phyloP scores from a whole-genome alignment of 2,329 filamentous ascomycete genomes.

The Coniochaeta sp. region DNA sequence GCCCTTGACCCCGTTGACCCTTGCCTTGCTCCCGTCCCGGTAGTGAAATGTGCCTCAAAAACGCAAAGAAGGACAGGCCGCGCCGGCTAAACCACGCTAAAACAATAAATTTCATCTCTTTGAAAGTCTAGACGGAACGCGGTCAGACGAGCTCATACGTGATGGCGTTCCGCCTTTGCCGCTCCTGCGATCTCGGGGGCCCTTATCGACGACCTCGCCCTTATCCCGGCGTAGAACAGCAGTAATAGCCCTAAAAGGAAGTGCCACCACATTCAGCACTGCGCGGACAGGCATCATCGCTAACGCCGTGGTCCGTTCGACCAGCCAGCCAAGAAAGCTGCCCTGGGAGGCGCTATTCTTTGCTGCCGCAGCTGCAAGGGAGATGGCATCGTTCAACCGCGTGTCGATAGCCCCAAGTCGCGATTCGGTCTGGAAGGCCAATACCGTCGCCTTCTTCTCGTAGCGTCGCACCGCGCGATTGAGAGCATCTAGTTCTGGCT shows the following conservation, averaged over 20 bases:
- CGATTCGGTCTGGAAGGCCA: conserved; percentile 68
- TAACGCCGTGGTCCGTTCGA: conserved; percentile 25
- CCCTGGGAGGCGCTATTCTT: conserved; percentile 30
- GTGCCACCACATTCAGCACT: conserved; percentile 28
- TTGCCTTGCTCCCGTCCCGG: neutral
- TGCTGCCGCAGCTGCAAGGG: conserved; percentile 70
- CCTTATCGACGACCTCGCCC: conserved; percentile 12
- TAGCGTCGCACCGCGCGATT: conserved; percentile 85
- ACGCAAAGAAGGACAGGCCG: neutral
- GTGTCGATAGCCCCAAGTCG: conserved; percentile 65
- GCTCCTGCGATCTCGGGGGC: conserved; percentile 9
- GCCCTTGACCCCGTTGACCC: neutral
- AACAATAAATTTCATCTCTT: conserved; percentile 5
- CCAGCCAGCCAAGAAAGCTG: conserved; percentile 27
- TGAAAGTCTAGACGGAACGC: conserved; percentile 11
- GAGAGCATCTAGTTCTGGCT: conserved; percentile 79
- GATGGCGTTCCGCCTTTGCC: conserved; percentile 10
- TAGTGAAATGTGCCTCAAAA: neutral
- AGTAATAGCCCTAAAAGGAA: conserved; percentile 33
- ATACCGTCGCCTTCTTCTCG: conserved; percentile 76
- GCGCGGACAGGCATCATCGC: conserved; percentile 34
- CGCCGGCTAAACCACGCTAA: neutral
- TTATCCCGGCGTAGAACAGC: conserved; percentile 19
- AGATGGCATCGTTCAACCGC: conserved; percentile 67
- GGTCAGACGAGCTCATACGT: conserved; percentile 7